Evolutionary conservation across 345 rosid species (phyloP).

Genomic region (Populus davidiana): DNA sequence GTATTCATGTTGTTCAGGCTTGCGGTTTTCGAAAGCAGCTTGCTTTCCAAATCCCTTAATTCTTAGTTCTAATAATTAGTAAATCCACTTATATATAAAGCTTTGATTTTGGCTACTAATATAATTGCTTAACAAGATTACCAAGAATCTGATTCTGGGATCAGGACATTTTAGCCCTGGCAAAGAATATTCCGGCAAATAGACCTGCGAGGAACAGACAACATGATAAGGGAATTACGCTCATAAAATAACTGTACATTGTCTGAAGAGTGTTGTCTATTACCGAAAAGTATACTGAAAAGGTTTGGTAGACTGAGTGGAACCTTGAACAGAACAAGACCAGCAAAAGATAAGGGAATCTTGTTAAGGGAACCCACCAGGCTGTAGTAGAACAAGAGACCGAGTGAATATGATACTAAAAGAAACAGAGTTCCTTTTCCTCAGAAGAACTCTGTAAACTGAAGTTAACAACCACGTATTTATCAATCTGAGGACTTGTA

Average conservation of each 20-base stretch:
- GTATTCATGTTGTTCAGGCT: neutral
- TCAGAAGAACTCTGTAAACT: too few species aligned
- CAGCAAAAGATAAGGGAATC: conserved; percentile 79
- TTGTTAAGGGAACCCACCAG: conserved; percentile 90
- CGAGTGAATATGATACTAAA: neutral
- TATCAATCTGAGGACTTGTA: neutral
- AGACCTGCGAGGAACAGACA: conserved; percentile 52
- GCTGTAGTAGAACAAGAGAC: conserved; percentile 37
- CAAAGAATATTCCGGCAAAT: conserved; percentile 77
- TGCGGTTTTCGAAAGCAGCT: neutral
- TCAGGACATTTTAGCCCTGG: conserved; percentile 87
- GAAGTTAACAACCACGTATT: neutral
- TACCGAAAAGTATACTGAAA: conserved; percentile 89
- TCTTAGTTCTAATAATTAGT: neutral
- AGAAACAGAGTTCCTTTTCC: too few species aligned
- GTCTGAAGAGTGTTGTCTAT: conserved; percentile 8
- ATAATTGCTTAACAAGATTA: neutral
- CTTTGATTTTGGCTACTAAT: neutral
- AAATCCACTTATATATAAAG: neutral
- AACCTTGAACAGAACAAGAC: conserved; percentile 69
- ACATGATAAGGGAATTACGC: too few species aligned
- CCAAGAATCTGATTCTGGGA: neutral
- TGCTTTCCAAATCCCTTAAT: neutral
- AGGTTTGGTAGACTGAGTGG: conserved; percentile 69
- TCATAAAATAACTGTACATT: neutral